Conservation (phyloP, 306 rosid species). For the Styphnolobium japonicum region DNA sequence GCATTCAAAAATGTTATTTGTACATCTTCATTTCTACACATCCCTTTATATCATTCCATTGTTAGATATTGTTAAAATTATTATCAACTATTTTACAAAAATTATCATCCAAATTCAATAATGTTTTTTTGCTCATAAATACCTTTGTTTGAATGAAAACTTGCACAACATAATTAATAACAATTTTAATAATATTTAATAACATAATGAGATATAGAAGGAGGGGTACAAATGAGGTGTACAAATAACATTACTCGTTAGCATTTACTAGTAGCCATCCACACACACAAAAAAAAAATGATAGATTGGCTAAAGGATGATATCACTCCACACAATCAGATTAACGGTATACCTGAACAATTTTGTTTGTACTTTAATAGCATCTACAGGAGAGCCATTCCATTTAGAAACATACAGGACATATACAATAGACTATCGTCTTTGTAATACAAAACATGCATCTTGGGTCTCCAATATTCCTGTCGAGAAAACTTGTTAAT, state of each 20-base stretch:
- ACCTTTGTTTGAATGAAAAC: too few species aligned
- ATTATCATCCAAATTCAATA: too few species aligned
- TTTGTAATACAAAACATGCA: conserved; percentile 21
- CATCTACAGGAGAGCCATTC: background rate
- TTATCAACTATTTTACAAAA: too few species aligned
- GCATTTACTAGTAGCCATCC: background rate
- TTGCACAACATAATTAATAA: too few species aligned
- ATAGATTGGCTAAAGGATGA: background rate
- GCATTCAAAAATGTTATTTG: too few species aligned
- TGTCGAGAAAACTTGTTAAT: conserved; percentile 15
- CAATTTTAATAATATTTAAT: too few species aligned
- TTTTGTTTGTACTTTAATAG: background rate
- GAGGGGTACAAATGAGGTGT: too few species aligned
- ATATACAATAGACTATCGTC: conserved; percentile 13
- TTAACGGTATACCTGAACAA: background rate
- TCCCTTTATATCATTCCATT: too few species aligned
- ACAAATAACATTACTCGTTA: background rate
- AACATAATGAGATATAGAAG: too few species aligned
- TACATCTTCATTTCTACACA: too few species aligned
- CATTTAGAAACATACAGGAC: conserved; percentile 19
- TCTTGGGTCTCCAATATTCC: conserved; percentile 11
- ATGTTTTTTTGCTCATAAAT: too few species aligned
- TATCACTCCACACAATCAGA: background rate
- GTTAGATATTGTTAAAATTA: too few species aligned
- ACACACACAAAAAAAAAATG: background rate